Percentiles rank a stretch among this genome's conserved stretches.
Evolutionary conservation across 805 yeast genomes (phyloP).

Genomic region (Starmera dryadoides): DNA sequence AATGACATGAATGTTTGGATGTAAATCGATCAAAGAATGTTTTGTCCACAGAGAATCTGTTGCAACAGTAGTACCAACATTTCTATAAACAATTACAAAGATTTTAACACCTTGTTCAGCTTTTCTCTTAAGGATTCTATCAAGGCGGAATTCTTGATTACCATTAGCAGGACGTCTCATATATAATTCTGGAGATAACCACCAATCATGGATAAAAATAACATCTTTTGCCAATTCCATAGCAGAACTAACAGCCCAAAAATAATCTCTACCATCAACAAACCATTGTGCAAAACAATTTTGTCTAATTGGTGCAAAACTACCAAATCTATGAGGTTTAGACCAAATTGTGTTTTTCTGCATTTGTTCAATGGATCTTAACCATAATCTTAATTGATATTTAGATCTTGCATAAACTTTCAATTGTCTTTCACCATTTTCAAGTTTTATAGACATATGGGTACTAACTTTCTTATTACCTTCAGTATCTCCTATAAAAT

Average conservation of each 20-base stretch:
- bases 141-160: constrained; percentile 89
- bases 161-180: constrained; percentile 92
- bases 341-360: constrained; percentile 65
- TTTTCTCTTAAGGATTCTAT: constrained; percentile 76
- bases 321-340: constrained; percentile 64
- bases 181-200: constrained; percentile 93
- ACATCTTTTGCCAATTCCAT: constrained; percentile 90
- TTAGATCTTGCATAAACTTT: constrained; percentile 64
- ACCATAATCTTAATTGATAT: constrained; percentile 65
- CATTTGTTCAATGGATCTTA: constrained; percentile 65
- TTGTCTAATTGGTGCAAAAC: constrained; percentile 87
- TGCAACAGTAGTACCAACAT: constrained; percentile 87
- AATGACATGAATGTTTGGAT: constrained; percentile 80
- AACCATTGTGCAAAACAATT: constrained; percentile 92
- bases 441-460: constrained; percentile 49
- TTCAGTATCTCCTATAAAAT: constrained; percentile 12
- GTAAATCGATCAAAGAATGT: constrained; percentile 80
- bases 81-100: constrained; percentile 85
- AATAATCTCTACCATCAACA: constrained; percentile 93
- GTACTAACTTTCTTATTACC: constrained; percentile 38
- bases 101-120: constrained; percentile 95
- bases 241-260: constrained; percentile 94
- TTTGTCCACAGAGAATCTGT: constrained; percentile 94
- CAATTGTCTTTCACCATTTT: constrained; percentile 73
- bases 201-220: constrained; percentile 96